phyloP scores from a whole-genome alignment of 2,329 filamentous ascomycete genomes.

The Neonectria sp. region DNA sequence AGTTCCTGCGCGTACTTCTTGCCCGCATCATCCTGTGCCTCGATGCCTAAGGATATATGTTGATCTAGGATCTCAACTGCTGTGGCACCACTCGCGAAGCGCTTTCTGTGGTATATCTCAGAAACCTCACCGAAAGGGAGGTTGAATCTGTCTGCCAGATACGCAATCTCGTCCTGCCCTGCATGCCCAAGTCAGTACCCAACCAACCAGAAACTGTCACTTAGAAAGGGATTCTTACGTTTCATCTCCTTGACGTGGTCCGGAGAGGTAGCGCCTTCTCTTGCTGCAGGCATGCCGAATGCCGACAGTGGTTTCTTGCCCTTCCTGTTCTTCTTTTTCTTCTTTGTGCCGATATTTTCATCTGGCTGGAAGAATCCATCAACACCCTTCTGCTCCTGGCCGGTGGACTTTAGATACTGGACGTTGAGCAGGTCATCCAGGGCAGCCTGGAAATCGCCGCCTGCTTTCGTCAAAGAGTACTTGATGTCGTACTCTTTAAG shows the following conservation, averaged over 20 bases:
- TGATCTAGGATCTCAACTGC: conserved; percentile 61
- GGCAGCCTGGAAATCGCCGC: conserved; percentile 76
- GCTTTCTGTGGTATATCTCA: conserved; percentile 56
- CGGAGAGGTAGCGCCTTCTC: conserved; percentile 34
- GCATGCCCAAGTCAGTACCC: conserved; percentile 8
- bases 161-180: conserved; percentile 59
- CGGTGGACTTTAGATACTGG: conserved; percentile 80
- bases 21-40: conserved; percentile 50
- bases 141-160: conserved; percentile 61
- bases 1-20: conserved; percentile 53
- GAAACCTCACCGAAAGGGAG: conserved; percentile 59
- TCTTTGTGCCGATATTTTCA: conserved; percentile 56
- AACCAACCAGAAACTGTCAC: neutral
- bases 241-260: conserved; percentile 47
- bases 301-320: conserved; percentile 36
- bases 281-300: conserved; percentile 32
- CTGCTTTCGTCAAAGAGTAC: conserved; percentile 76
- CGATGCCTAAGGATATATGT: conserved; percentile 57
- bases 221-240: conserved; percentile 41
- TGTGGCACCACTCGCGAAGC: conserved; percentile 57
- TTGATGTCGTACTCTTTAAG: conserved; percentile 77
- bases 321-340: conserved; percentile 56
- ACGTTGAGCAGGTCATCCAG: conserved; percentile 88
- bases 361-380: conserved; percentile 82
- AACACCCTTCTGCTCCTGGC: conserved; percentile 78